These are phyloP conservation scores for Amaranthus tricolor DNA, from an alignment of 179 eudicot genomes.

Conservation along the genomic window DNA sequence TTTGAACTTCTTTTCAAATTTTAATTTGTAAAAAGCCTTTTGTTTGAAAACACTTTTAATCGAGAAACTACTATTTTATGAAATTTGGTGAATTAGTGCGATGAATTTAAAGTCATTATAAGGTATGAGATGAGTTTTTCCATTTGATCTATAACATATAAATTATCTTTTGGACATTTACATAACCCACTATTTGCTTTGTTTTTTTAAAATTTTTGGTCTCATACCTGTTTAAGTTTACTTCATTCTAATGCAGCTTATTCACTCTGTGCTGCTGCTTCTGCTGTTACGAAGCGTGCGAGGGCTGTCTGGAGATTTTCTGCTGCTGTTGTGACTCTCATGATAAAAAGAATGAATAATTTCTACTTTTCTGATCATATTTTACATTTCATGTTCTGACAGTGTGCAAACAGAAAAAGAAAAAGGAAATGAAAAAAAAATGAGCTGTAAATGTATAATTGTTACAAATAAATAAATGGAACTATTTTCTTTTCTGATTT, in stretches of 20 bases:
- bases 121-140: no score
- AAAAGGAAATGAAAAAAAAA: background rate
- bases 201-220: no score
- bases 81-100: no score
- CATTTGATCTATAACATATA: no score
- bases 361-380: background rate
- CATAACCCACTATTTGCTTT: no score
- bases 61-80: no score
- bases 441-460: background rate
- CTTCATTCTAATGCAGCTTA: conserved; percentile 30
- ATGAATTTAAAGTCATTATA: no score
- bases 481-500: background rate
- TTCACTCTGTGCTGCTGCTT: conserved; percentile 64
- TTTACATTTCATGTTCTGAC: background rate
- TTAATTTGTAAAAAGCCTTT: no score
- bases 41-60: no score
- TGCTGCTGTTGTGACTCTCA: conserved; percentile 40
- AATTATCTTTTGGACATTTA: no score
- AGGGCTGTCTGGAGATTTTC: conserved; percentile 51
- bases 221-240: no score
- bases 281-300: conserved; percentile 66
- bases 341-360: conserved; percentile 18
- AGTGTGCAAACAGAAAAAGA: background rate
- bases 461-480: conserved; percentile 3
- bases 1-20: no score